Base-by-base conservation (phyloP, 2,329 filamentous ascomycete genomes). In the Orbilia brochopaga region DNA sequence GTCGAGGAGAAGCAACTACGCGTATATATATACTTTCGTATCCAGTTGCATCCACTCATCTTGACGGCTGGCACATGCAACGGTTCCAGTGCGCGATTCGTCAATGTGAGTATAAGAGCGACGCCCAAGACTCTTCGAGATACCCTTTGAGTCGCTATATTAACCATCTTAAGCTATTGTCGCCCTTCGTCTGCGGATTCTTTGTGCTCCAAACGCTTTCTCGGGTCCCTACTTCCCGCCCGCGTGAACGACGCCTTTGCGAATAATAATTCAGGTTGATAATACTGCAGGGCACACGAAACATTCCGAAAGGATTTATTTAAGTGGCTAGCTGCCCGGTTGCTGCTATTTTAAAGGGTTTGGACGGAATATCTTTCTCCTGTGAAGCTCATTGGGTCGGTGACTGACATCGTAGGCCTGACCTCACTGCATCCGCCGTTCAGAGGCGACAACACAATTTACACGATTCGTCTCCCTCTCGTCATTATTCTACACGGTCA, bases 251-350 rank as follows among this genome's bases (percentile, higher is more conserved):
- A 32, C 42, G 15, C 46, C 24, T 51, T 15, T n/a, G 21, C 8
- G 1, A 3, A 32, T 2, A 30, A 19, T 11, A 27, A 15, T 53
- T 35, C 23, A 24, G 5, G 6, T 51, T 23, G 30, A 37, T 55
- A 40, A 3, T 17, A 1, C 54, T 32, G 35, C 27, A n/a, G 19
- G n/a, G 15, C 7, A 42, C 1, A 30, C 7, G 40, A 23, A 35
- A 35, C 2, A 21, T 21, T 11, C 19, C 23, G 15, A 40, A 23
- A 17, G 40, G 30, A 50, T 35, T 30, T 59, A 59, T 59, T 59
- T 59, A 59, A 59, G 19, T 50, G 55, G 23, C 42, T 30, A 11
- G 17, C 44, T 50, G 32, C 50, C 55, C 27, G n/a, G n/a, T n/a
- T 50, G 15, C 17, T 59, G 8, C 27, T 24, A 21, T 48, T 21